These are phyloP conservation scores for Phytophthora ramorum DNA, from an alignment of 352 stramenopile species.

Conservation along the genomic window DNA sequence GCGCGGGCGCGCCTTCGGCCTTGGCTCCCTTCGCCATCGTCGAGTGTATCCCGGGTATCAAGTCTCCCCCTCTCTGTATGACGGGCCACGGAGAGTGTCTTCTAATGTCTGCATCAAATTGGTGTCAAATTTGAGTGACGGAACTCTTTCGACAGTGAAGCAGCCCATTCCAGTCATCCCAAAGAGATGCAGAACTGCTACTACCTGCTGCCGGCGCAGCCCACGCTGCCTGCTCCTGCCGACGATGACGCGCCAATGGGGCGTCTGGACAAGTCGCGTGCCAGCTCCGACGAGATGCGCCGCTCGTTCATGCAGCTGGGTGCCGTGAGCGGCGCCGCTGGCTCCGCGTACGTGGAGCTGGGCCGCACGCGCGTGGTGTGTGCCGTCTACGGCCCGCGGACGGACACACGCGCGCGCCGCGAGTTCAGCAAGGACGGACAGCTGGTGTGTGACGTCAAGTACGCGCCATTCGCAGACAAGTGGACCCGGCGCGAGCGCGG, in stretches of 20 bases:
- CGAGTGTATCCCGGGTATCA: conserved; percentile 19
- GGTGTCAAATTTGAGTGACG: background rate
- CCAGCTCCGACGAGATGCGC: conserved; percentile 83
- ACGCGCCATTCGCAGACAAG: conserved; percentile 81
- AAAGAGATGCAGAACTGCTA: conserved; percentile 88
- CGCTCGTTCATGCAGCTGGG: conserved; percentile 87
- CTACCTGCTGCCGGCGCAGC: conserved; percentile 56
- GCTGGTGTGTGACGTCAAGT: conserved; percentile 90
- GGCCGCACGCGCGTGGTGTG: conserved; percentile 89
- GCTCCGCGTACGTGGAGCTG: conserved; percentile 91
- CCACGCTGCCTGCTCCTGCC: conserved; percentile 25
- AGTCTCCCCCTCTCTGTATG: conserved; percentile 14
- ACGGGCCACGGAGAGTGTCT: conserved; percentile 1
- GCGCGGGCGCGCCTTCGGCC: conserved; percentile 32
- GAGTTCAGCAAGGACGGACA: conserved; percentile 90
- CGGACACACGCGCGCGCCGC: conserved; percentile 69
- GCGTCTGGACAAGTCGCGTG: conserved; percentile 48
- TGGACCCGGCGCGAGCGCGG: conserved; percentile 68
- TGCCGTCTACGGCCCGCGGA: conserved; percentile 89
- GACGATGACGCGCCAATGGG: conserved; percentile 38
- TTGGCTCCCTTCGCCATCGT: conserved; percentile 47
- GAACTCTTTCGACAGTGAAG: background rate
- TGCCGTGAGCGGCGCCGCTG: conserved; percentile 80
- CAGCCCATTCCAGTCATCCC: background rate
- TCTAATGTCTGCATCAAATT: conserved; percentile 4